phyloP scores from a whole-genome alignment of 2,329 filamentous ascomycete genomes.

The Microcyclospora tardicrescens region DNA sequence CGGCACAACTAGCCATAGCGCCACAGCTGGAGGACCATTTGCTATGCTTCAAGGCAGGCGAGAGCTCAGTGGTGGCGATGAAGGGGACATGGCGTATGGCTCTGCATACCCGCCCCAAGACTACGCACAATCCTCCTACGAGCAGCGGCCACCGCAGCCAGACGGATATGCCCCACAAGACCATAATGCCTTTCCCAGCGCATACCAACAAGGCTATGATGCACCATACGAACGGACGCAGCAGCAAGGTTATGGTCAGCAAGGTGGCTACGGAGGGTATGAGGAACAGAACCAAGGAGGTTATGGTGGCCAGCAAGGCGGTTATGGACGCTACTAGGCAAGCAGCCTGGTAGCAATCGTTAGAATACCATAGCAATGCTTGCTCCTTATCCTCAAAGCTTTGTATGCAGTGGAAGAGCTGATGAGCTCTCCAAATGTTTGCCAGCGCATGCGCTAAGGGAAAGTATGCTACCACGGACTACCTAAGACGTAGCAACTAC shows the following conservation, averaged over 20 bases:
- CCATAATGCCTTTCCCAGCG: conserved; percentile 18
- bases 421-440: too few relatives aligned
- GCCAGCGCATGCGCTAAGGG: too few relatives aligned
- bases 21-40: conserved; percentile 18
- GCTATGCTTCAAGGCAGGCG: conserved; percentile 12
- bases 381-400: too few relatives aligned
- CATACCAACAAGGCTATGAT: conserved; percentile 25
- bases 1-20: conserved; percentile 13
- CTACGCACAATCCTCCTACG: conserved; percentile 11
- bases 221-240: conserved; percentile 17
- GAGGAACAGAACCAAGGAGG: conserved; percentile 3
- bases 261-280: conserved; percentile 1
- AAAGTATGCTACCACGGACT: too few relatives aligned
- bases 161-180: conserved; percentile 18
- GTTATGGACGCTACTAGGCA: conserved; percentile 6
- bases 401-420: too few relatives aligned
- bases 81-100: conserved; percentile 2
- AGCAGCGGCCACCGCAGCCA: conserved; percentile 11
- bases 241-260: conserved; percentile 7
- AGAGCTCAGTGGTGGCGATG: neutral
- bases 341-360: neutral
- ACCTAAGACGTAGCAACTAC: too few relatives aligned
- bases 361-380: too few relatives aligned
- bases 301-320: conserved; percentile 2
- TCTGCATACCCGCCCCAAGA: conserved; percentile 1